These are phyloP conservation scores for Chaetothyriales sp. DNA, from an alignment of 2,329 filamentous ascomycete species.

Conservation along the genomic window DNA sequence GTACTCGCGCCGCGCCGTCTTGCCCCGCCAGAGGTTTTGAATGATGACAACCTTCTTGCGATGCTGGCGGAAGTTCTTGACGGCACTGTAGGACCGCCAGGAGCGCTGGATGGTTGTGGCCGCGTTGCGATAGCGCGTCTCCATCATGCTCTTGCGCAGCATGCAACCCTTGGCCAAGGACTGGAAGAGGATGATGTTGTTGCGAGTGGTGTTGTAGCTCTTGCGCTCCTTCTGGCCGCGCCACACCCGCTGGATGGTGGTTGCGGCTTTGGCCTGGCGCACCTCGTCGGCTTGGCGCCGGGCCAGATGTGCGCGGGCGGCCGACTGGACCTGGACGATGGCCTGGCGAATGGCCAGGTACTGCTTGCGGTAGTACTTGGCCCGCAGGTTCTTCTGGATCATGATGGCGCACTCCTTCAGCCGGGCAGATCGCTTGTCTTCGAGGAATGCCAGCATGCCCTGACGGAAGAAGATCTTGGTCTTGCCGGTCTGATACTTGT, in stretches of 20 bases:
- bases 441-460: conserved; percentile 94
- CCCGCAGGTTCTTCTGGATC: conserved; percentile 96
- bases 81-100: conserved; percentile 68
- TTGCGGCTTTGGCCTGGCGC: conserved; percentile 72
- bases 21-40: conserved; percentile 87
- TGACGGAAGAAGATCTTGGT: conserved; percentile 99
- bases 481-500: conserved; percentile 94
- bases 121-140: conserved; percentile 84
- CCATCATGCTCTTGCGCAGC: conserved; percentile 79
- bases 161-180: conserved; percentile 85
- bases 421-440: conserved; percentile 79
- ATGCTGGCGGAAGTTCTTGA: conserved; percentile 75
- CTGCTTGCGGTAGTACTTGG: conserved; percentile 85
- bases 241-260: conserved; percentile 91
- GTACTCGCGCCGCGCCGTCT: conserved; percentile 65
- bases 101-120: conserved; percentile 78
- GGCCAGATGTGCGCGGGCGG: conserved; percentile 63
- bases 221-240: conserved; percentile 81
- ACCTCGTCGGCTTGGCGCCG: conserved; percentile 66
- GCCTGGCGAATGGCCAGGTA: conserved; percentile 78
- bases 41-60: conserved; percentile 78
- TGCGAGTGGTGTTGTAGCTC: conserved; percentile 61
- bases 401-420: conserved; percentile 90
- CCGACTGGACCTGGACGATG: conserved; percentile 66
- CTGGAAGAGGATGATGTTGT: conserved; percentile 77